Conservation (phyloP, 768 basidiomycete genomes). For the Leucocoprinus leucothites region DNA sequence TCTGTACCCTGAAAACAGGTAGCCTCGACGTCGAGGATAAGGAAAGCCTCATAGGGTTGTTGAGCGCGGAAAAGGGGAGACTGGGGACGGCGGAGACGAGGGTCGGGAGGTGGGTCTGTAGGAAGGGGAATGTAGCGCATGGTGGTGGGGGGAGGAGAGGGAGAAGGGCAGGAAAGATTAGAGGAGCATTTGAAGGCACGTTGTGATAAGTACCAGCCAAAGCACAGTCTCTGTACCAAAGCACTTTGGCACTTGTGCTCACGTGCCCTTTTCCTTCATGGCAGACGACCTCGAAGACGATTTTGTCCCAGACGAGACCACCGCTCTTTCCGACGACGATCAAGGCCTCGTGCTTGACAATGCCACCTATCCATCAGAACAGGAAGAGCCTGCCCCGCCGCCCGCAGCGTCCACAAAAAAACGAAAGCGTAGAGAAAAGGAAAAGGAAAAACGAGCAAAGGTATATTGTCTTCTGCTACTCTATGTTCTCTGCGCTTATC, state of each 20-base stretch:
- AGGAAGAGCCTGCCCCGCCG: slow-evolving; percentile 5
- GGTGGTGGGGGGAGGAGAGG: not conserved
- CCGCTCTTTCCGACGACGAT: slow-evolving; percentile 31
- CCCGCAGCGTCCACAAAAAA: slow-evolving; percentile 45
- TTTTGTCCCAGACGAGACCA: slow-evolving; percentile 46
- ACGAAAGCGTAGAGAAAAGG: slow-evolving; percentile 69
- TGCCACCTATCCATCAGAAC: slow-evolving; percentile 16
- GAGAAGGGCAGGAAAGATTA: not conserved
- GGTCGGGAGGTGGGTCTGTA: not conserved
- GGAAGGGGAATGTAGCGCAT: slow-evolving; percentile 12
- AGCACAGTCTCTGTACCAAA: not conserved
- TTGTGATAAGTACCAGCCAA: slow-evolving; percentile 6
- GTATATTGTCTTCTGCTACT: slow-evolving; percentile 27
- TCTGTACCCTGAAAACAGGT: slow-evolving; percentile 69
- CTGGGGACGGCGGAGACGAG: not conserved
- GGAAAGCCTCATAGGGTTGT: slow-evolving; percentile 70
- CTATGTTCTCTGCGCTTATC: not conserved
- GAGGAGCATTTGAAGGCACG: slow-evolving; percentile 7
- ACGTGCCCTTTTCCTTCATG: slow-evolving; percentile 7
- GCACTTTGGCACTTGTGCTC: not conserved
- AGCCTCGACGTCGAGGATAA: slow-evolving; percentile 89
- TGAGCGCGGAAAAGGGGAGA: slow-evolving; percentile 19
- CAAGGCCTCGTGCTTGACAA: slow-evolving; percentile 18
- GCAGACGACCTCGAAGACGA: slow-evolving; percentile 87
- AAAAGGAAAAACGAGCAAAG: slow-evolving; percentile 73